phyloP scores from a whole-genome alignment of 192 early-diverging fungal genomes.

The Globomyces pollinis-pini region DNA sequence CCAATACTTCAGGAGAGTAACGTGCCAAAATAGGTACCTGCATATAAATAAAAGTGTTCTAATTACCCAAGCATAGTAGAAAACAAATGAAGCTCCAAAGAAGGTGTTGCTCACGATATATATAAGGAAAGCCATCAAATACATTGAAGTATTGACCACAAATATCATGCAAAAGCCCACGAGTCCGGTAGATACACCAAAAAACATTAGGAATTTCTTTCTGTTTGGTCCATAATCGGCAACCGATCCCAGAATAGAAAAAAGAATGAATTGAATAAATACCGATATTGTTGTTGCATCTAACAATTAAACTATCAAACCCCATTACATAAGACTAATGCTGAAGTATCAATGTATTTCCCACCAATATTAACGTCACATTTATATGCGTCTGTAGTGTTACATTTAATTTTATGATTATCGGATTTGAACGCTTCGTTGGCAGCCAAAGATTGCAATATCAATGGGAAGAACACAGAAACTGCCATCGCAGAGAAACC shows the following conservation, averaged over 20 bases:
- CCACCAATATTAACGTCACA: neutral
- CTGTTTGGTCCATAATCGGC: slow-evolving; percentile 22
- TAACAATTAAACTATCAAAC: neutral
- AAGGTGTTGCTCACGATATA: slow-evolving; percentile 7
- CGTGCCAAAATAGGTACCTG: neutral
- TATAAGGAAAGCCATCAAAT: neutral
- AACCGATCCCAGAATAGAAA: slow-evolving; percentile 21
- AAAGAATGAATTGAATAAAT: slow-evolving; percentile 18
- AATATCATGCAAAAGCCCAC: neutral
- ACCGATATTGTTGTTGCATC: slow-evolving; percentile 23
- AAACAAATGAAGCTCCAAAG: slow-evolving; percentile 16
- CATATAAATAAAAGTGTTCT: no score
- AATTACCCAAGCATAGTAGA: slow-evolving; percentile 14
- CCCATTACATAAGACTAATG: neutral
- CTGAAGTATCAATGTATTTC: neutral
- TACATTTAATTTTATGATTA: slow-evolving; percentile 18
- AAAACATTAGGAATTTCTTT: slow-evolving; percentile 20
- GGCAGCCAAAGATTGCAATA: slow-evolving; percentile 13
- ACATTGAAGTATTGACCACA: neutral
- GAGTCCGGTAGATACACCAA: neutral
- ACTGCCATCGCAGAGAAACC: neutral
- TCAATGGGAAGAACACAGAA: slow-evolving; percentile 24
- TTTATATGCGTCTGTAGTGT: slow-evolving; percentile 7
- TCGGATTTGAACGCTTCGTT: neutral
- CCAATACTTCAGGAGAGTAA: neutral